Percentiles rank a stretch among this genome's conserved stretches.
phyloP scores from a whole-genome alignment of 2,329 filamentous ascomycete species.

The Talaromyces rugulosus region DNA sequence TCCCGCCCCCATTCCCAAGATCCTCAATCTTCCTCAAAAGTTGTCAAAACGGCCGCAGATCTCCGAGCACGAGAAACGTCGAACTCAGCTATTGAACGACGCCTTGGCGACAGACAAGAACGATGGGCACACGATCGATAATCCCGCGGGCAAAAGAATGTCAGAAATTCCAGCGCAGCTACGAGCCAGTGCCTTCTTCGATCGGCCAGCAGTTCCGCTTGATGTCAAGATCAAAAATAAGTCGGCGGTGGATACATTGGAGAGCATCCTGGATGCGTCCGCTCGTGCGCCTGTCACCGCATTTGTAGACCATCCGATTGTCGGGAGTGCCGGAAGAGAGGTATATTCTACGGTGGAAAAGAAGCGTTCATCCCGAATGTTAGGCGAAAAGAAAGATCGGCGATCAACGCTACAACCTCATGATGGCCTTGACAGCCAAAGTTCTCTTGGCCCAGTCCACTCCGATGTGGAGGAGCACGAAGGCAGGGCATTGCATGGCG shows the following conservation, averaged over 20 bases:
- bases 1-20: constrained; percentile 86
- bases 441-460: constrained; percentile 17
- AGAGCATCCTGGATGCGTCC: constrained; percentile 87
- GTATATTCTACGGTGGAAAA: constrained; percentile 59
- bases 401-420: constrained; percentile 18
- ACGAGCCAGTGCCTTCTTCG: constrained; percentile 88
- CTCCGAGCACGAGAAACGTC: constrained; percentile 62
- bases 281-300: constrained; percentile 81
- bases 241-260: constrained; percentile 82
- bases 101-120: constrained; percentile 54
- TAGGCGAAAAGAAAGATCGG: constrained; percentile 26
- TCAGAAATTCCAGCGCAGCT: constrained; percentile 72
- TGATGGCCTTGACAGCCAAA: not conserved
- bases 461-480: not conserved
- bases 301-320: constrained; percentile 85
- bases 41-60: constrained; percentile 69
- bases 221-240: constrained; percentile 62
- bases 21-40: constrained; percentile 87
- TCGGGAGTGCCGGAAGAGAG: constrained; percentile 69
- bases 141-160: constrained; percentile 28
- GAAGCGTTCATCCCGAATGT: constrained; percentile 22
- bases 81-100: constrained; percentile 64
- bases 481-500: constrained; percentile 2
- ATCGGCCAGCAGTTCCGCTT: constrained; percentile 55
- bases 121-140: constrained; percentile 30